Base-by-base conservation (phyloP, 257 asterid genomes). In the Solanum arcanum region DNA sequence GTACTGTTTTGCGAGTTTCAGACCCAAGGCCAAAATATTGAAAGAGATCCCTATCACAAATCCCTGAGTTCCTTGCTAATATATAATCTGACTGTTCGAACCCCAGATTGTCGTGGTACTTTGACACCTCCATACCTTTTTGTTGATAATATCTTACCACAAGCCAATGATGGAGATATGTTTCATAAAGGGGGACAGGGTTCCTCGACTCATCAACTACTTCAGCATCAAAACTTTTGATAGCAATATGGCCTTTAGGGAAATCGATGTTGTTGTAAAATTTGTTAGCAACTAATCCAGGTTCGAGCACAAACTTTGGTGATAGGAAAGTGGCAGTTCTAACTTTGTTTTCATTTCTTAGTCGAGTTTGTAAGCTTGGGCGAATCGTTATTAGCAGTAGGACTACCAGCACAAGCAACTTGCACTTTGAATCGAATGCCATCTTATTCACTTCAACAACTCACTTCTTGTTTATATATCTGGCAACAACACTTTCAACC, bases 1-100 rank as follows among this genome's bases (percentile, higher is more conserved):
- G 90, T 68, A 83, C 86, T 10, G 99, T 96, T 83, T 82, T 90
- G 12, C 98, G 92, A 9, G 98, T 96, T 91, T 96, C 99, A 1
- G 99, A 94, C 29, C 99, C 99, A 1, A 96, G 94, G 85, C 99
- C 98, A 56, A 95, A 96, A 84, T 93, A 94, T 87, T 96, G 98
- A 3, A 76, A 11, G 13, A 94, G 94, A 10, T 90, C 94, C 15
- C 29, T 9, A 12, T 86, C 93, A 68, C 99, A 96, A 12, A 94
- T 5, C 37, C 99, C 99, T 37, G 82, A 87, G 66, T 93, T 96
- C 44, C 91, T 91, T 21, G 91, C 83, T 14, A 85, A 0, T 18
- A 90, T 72, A 23, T 68, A 39, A 83, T 93, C 91, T 0, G 98
- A 87, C 18, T 86, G 88, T 31, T 44, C 88, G 68, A 90, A 87